Base-by-base conservation (phyloP, 371 early-diverging fungal species). In the Encephalitozoon cuniculi region DNA sequence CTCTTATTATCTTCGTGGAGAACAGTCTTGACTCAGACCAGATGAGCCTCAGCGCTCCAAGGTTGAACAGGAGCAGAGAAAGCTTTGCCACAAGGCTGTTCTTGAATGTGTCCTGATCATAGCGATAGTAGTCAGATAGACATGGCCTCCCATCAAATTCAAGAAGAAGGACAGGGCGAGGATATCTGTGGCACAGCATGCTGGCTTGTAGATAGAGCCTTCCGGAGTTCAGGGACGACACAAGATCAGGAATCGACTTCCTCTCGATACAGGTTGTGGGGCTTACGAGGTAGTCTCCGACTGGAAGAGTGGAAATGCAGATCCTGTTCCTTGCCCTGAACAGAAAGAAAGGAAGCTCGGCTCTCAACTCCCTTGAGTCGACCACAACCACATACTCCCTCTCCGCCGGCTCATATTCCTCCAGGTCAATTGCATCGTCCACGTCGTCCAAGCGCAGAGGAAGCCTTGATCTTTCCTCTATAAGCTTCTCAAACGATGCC, bases 271-370 rank as follows among this genome's bases (percentile, higher is more conserved):
- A 92, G 51, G 92, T 89, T 3, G 87, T 85, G 28, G 92, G 91
- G 37, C 90, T 89, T 37, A 96, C 81, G 12, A 96, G 87, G 81
- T 95, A 97, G 83, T 97, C 97, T 34, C 96, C 97, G 0, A 95
- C 89, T 78, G 89, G 88, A 11, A 97, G 84, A 0, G 94, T 94
- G 75, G 89, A 89, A 1, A 95, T 91, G 12, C 87, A 79, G 2
- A 96, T 81, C 15, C 87, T 82, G 77, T 94, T 86, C 2, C 91
- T 89, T 41, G 88, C 87, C 32, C 88, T 87, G 76, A 93, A 92
- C 1, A 97, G 84, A 25, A 91, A 87, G 8, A 90, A 89, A 1
- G 97, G 96, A 28, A 97, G 80, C 2, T 92, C 88, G 26, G 93
- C 89, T 23, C 94, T 87, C 76, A 96, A 93, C 81, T 97, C 97